Evolutionary conservation across 2,329 filamentous ascomycete species (phyloP).

Genomic region (Phialemonium atrogriseum): DNA sequence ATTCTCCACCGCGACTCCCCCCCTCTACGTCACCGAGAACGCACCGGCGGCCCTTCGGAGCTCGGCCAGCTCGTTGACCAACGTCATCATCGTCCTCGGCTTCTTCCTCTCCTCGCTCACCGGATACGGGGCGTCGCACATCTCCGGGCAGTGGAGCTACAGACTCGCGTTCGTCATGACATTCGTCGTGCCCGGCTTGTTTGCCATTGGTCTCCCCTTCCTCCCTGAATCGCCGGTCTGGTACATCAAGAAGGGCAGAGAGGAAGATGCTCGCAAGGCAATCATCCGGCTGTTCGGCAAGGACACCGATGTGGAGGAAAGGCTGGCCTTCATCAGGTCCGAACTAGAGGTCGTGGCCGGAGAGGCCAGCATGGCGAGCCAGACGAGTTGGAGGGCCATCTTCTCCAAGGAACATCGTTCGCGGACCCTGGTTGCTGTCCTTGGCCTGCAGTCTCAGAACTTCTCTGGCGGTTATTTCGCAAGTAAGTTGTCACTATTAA

Average conservation of each 20-base stretch:
- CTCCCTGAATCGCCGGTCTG: slow-evolving; percentile 19
- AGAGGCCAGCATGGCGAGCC: slow-evolving; percentile 14
- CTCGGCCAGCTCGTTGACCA: slow-evolving; percentile 18
- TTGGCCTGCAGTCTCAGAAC: slow-evolving; percentile 18
- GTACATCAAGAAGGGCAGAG: slow-evolving; percentile 19
- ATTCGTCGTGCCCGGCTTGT: slow-evolving; percentile 17
- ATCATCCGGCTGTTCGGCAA: slow-evolving; percentile 17
- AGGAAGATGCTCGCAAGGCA: slow-evolving; percentile 18
- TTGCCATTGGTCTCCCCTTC: slow-evolving; percentile 15
- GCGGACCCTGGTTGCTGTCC: slow-evolving; percentile 16
- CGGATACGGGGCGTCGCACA: slow-evolving; percentile 17
- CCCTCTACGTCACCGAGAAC: slow-evolving; percentile 19
- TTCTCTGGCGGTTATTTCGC: slow-evolving; percentile 22
- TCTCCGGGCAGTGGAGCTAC: slow-evolving; percentile 18
- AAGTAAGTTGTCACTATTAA: slow-evolving; percentile 12
- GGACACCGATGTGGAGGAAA: slow-evolving; percentile 13
- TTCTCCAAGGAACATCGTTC: slow-evolving; percentile 19
- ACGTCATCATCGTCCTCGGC: slow-evolving; percentile 20
- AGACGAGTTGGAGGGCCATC: slow-evolving; percentile 20
- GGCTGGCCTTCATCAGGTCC: slow-evolving; percentile 16
- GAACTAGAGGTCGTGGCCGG: slow-evolving; percentile 17
- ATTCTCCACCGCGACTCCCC: slow-evolving; percentile 18
- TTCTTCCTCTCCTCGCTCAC: slow-evolving; percentile 21
- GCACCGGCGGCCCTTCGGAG: slow-evolving; percentile 18
- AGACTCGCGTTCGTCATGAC: slow-evolving; percentile 19